Evolutionary conservation across 2,329 filamentous ascomycete genomes (phyloP), one percentile per base, ranked within the genome.

Genomic region (Tolypocladium ophioglossoides): DNA sequence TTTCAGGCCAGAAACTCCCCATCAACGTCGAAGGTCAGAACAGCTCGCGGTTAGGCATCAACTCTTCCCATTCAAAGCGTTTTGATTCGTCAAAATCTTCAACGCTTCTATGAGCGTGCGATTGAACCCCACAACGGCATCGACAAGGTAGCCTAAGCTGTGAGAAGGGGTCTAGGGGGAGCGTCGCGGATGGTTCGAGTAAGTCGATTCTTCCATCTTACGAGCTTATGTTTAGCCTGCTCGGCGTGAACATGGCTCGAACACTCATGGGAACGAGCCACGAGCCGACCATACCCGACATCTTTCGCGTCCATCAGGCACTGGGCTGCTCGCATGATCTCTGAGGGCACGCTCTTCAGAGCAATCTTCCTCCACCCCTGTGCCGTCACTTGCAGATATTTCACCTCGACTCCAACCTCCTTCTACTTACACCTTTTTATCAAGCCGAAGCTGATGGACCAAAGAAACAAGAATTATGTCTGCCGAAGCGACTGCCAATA

Each of bases 391-490:
- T n/a, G 8, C 27, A n/a, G 16, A 27, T 11, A n/a, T 46, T 30
- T 11, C 44, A 9, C 18, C 44, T 32, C 44, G 10, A 12, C 44
- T 4, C 18, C 9, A 8, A 32, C 24, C 2, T 30, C 18, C 6
- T 14, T 34, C 2, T 27, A 16, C 32, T 32, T 2, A 47, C 11
- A 8, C 10, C 30, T 11, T 34, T 20, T 20, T 27, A 32, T 52
- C 57, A 53, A 55, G 54, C 55, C 53, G 60, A 59, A 56, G 58
- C 54, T 54, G 49, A 53, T 27, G 48, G 49, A 52, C n/a, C 8
- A 35, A 27, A 53, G 47, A 37, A 22, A n/a, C 34, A 3, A 34
- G 16, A 39, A 55, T n/a, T 7, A 60, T 58, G 58, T 55, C 58
- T 35, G 16, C 34, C 35, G 55, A 56, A 22, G 2, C 44, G 16